Evolutionary conservation across 1,284 basidiomycete genomes (phyloP), one percentile per base, ranked within the genome.

Genomic region (Athelia psychrophila): DNA sequence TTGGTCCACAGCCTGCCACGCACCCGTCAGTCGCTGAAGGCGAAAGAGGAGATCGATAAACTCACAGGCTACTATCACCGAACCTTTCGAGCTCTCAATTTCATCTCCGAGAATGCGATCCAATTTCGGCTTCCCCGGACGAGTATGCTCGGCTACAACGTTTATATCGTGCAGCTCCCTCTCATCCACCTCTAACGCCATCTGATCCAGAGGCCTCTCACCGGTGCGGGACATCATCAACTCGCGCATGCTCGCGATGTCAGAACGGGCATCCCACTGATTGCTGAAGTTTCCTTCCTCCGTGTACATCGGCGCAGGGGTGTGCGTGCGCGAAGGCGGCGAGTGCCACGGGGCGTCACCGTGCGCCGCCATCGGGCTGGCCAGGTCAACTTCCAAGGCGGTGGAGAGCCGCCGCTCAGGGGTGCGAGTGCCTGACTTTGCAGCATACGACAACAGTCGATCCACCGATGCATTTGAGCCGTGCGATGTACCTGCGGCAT

Each of bases 121-220:
- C 46, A 92, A 65, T 58, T 80, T 84, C n/a, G 92, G 91, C 60
- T 85, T 83, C 0, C 92, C 92, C 1, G 82, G 79, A 42, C 83
- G 74, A 10, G 86, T 86, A 51, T 82, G 74, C 67, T 93, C 91
- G 9, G 86, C 77, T 36, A 93, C 73, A 16, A 81, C 63, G 20
- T 75, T 75, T 57, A 92, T 75, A 56, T 93, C 91, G 12, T 74
- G 70, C 58, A 84, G 76, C 64, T 95, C 92, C 46, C 76, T 72
- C 38, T 79, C 77, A 56, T 86, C 83, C 51, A 92, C 70, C 13
- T 30, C 27, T 13, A 30, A 30, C 5, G 27, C 27, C 13, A 30
- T 30, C 27, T 30, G 6, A 62, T 82, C 78, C 18, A 89, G 76
- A 67, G 66, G 51, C 51, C 74, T 33, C 25, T 50, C 44, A 40